phyloP scores from a whole-genome alignment of 2,329 filamentous ascomycete genomes.

The Fusarium sp. region DNA sequence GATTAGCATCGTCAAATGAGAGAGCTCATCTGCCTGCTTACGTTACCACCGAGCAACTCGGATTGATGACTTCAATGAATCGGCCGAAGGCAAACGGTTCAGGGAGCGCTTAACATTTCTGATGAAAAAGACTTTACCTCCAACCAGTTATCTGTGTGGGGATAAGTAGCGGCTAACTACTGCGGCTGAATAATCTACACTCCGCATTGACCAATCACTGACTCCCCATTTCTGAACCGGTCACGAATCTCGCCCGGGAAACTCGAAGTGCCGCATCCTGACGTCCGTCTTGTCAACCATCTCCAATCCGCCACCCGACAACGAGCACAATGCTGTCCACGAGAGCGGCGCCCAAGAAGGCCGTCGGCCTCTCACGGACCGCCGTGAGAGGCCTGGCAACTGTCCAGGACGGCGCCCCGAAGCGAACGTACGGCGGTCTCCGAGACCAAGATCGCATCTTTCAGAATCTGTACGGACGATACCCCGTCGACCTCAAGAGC shows the following conservation, averaged over 20 bases:
- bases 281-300: slow-evolving; percentile 45
- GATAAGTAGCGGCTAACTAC: slow-evolving; percentile 48
- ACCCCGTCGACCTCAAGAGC: slow-evolving; percentile 89
- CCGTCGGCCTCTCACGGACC: slow-evolving; percentile 57
- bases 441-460: slow-evolving; percentile 99
- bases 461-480: slow-evolving; percentile 96
- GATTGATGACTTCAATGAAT: slow-evolving; percentile 45
- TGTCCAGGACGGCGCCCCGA: slow-evolving; percentile 78
- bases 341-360: slow-evolving; percentile 56
- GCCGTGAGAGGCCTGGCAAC: slow-evolving; percentile 80
- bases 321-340: slow-evolving; percentile 59
- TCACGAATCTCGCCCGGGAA: slow-evolving; percentile 49
- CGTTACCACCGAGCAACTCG: slow-evolving; percentile 22
- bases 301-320: slow-evolving; percentile 49
- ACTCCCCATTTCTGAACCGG: slow-evolving; percentile 52
- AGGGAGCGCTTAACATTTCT: slow-evolving; percentile 28
- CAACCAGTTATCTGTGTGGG: neutral
- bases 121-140: slow-evolving; percentile 33
- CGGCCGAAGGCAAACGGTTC: slow-evolving; percentile 19
- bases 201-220: slow-evolving; percentile 58
- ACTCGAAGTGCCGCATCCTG: slow-evolving; percentile 54
- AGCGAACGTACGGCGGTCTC: slow-evolving; percentile 84
- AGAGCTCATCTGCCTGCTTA: slow-evolving; percentile 27
- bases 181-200: slow-evolving; percentile 44
- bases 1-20: slow-evolving; percentile 26